phyloP scores from a whole-genome alignment of 441 rosid species.

The Populus hybrid region DNA sequence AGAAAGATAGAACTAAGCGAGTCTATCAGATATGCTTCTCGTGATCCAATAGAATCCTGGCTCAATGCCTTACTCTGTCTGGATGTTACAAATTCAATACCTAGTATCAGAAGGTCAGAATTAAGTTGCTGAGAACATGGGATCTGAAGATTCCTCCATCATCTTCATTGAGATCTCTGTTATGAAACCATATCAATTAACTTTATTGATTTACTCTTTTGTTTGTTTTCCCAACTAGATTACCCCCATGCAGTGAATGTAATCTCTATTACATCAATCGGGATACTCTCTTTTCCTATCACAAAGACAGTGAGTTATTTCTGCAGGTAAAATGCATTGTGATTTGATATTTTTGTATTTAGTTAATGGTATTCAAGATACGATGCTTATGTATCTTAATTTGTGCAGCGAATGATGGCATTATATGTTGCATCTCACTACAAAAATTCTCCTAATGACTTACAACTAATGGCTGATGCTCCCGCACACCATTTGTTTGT shows the following conservation, averaged over 20 bases:
- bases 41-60: conserved; percentile 97
- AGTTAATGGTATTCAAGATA: neutral
- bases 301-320: conserved; percentile 92
- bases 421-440: conserved; percentile 96
- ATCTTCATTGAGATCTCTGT: conserved; percentile 2
- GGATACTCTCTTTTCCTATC: conserved; percentile 91
- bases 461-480: conserved; percentile 97
- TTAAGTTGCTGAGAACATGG: conserved; percentile 3
- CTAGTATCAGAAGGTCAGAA: conserved; percentile 62
- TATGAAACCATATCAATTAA: conserved; percentile 3
- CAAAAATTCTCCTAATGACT: conserved; percentile 98
- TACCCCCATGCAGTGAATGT: conserved; percentile 84
- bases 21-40: conserved; percentile 91
- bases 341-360: conserved; percentile 1
- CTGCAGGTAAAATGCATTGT: conserved; percentile 58
- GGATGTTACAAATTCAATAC: conserved; percentile 72
- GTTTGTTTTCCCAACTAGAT: conserved; percentile 34
- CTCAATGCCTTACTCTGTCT: conserved; percentile 88
- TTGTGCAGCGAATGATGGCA: conserved; percentile 95
- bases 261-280: conserved; percentile 92
- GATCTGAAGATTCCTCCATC: neutral
- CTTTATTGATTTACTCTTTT: conserved; percentile 19
- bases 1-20: too few species aligned
- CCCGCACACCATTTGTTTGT: conserved; percentile 98
- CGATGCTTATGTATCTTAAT: conserved; percentile 25